A percentile compares a stretch with the other conserved stretches of the same genome.
Conservation (phyloP, 257 asterid species). For the Echites panduratus region DNA sequence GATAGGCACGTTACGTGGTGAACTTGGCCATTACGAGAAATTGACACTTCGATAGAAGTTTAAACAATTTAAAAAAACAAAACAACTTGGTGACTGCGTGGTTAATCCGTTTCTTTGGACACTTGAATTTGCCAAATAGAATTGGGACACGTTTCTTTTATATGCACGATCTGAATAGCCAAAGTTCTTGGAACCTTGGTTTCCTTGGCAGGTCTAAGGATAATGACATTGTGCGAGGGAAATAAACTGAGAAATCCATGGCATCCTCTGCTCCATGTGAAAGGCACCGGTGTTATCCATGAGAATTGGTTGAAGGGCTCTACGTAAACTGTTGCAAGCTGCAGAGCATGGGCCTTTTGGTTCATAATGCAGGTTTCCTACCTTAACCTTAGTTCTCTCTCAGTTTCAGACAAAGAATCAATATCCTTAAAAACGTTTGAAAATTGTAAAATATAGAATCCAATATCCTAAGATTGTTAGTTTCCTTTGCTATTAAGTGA, state of each 20-base stretch:
- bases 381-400: slow-evolving; percentile 20
- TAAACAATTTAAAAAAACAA: too few relatives aligned
- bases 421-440: background rate
- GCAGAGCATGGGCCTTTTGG: slow-evolving; percentile 62
- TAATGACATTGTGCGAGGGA: slow-evolving; percentile 69
- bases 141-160: background rate
- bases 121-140: background rate
- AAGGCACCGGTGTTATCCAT: slow-evolving; percentile 32
- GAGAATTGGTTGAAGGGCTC: slow-evolving; percentile 60
- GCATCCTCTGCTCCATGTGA: slow-evolving; percentile 33
- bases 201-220: slow-evolving; percentile 66
- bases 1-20: too few relatives aligned
- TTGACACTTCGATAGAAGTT: too few relatives aligned
- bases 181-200: slow-evolving; percentile 52
- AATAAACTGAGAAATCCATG: slow-evolving; percentile 36
- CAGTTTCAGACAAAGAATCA: background rate
- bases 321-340: slow-evolving; percentile 49
- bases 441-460: too few relatives aligned
- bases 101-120: background rate
- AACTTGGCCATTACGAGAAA: too few relatives aligned
- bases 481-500: background rate
- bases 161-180: slow-evolving; percentile 54
- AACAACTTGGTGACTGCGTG: too few relatives aligned
- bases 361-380: slow-evolving; percentile 70
- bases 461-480: too few relatives aligned